Evolutionary conservation across 768 basidiomycete genomes (phyloP).

Genomic region (Sarcodon sp.): DNA sequence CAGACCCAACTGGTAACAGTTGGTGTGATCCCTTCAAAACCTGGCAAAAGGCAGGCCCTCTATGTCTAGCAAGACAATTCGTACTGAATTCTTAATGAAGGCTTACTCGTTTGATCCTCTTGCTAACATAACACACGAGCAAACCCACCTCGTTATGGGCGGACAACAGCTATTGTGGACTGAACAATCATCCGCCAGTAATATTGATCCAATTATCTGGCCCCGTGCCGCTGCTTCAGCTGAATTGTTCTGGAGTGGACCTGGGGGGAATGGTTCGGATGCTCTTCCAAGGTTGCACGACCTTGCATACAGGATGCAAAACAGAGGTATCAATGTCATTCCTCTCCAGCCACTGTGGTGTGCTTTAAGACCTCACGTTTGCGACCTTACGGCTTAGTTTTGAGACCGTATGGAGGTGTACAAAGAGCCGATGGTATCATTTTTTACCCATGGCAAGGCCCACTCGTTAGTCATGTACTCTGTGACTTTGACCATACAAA

Average conservation of each 20-base stretch:
- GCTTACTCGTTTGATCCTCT: conserved; percentile 65
- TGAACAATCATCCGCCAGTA: conserved; percentile 56
- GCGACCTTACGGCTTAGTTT: conserved; percentile 26
- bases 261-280: conserved; percentile 15
- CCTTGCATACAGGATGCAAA: conserved; percentile 43
- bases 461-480: no score
- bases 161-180: conserved; percentile 67
- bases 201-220: conserved; percentile 60
- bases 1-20: conserved; percentile 35
- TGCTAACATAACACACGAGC: conserved; percentile 32
- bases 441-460: no score
- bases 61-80: not conserved
- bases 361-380: conserved; percentile 45
- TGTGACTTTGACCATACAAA: no score
- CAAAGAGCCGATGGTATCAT: no score
- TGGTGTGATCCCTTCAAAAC: conserved; percentile 77
- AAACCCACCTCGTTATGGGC: conserved; percentile 50
- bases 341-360: conserved; percentile 64
- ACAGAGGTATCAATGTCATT: conserved; percentile 46
- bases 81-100: conserved; percentile 17
- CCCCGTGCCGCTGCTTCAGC: conserved; percentile 60
- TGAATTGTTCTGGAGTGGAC: conserved; percentile 69
- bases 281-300: conserved; percentile 62
- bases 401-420: no score
- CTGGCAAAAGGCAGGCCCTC: conserved; percentile 48